Conservation (phyloP, 441 rosid species). For the Sinapis alba region DNA sequence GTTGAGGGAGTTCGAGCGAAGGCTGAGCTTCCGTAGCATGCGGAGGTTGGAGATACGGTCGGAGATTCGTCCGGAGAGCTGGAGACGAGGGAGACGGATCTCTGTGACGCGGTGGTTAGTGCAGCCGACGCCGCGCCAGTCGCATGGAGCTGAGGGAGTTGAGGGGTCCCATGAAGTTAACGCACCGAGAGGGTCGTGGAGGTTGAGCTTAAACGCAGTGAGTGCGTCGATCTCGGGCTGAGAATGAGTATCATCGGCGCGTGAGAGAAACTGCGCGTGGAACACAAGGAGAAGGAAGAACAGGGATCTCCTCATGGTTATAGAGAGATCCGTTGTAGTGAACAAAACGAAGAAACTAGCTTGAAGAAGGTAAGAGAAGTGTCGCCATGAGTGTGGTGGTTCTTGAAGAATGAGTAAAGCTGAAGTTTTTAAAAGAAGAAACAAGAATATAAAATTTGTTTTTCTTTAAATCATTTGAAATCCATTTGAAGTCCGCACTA, state of each 20-base stretch:
- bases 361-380: slow-evolving; percentile 22
- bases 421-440: slow-evolving; percentile 15
- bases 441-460: slow-evolving; percentile 9
- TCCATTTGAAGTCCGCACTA: slow-evolving; percentile 39
- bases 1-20: slow-evolving; percentile 74
- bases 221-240: slow-evolving; percentile 72
- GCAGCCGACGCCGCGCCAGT: slow-evolving; percentile 81
- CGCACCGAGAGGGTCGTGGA: slow-evolving; percentile 77
- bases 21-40: slow-evolving; percentile 69
- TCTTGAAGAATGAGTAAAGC: slow-evolving; percentile 34
- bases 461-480: slow-evolving; percentile 27
- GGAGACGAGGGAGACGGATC: slow-evolving; percentile 77
- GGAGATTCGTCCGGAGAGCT: slow-evolving; percentile 67
- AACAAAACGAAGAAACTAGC: slow-evolving; percentile 3
- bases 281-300: slow-evolving; percentile 35
- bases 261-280: slow-evolving; percentile 37
- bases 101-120: slow-evolving; percentile 64
- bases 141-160: slow-evolving; percentile 79
- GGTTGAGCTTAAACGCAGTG: slow-evolving; percentile 65
- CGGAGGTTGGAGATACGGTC: slow-evolving; percentile 59
- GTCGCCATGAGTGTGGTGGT: slow-evolving; percentile 41
- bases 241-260: slow-evolving; percentile 32
- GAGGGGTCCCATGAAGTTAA: slow-evolving; percentile 78
- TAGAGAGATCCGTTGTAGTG: slow-evolving; percentile 17
- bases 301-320: slow-evolving; percentile 19